A percentile compares a stretch with the other conserved stretches of the same genome.
Evolutionary conservation across 352 stramenopile species (phyloP).

Genomic region (Phytophthora niederhauseri): DNA sequence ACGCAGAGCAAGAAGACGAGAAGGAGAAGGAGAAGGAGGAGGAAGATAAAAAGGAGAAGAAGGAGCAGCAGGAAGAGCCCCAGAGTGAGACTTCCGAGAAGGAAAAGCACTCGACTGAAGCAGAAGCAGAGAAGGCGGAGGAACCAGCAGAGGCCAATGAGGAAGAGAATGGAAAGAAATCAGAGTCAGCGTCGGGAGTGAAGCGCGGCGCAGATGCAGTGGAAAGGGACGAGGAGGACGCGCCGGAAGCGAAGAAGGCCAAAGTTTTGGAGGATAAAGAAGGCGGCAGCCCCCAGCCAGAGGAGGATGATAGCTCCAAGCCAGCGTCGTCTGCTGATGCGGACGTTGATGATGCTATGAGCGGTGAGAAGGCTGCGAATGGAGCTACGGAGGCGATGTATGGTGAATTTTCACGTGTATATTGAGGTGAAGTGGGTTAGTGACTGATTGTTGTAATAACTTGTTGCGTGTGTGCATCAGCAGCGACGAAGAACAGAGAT

Average conservation of each 20-base stretch:
- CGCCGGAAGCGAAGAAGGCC: conserved; percentile 17
- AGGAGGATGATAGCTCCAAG: conserved; percentile 27
- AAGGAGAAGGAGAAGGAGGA: neutral
- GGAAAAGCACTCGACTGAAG: neutral
- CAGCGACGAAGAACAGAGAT: conserved; percentile 18
- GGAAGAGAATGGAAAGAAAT: neutral
- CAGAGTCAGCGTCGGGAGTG: neutral
- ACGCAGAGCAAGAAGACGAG: conserved; percentile 1
- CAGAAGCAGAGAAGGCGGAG: conserved; percentile 1
- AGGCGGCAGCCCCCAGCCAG: conserved; percentile 15
- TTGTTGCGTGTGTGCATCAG: neutral
- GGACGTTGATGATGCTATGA: neutral
- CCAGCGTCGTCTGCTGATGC: conserved; percentile 1
- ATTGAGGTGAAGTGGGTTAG: neutral
- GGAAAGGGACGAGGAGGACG: conserved; percentile 12
- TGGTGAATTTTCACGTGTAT: neutral
- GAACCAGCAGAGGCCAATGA: neutral
- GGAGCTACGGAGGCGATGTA: conserved; percentile 20
- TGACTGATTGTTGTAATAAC: neutral
- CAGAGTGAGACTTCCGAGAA: neutral
- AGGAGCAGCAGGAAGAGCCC: neutral
- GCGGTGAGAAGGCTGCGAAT: conserved; percentile 7
- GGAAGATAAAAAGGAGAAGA: neutral
- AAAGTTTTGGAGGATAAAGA: conserved; percentile 14
- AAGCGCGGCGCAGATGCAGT: conserved; percentile 24